Evolutionary conservation across 768 basidiomycete species (phyloP).

Genomic region (Pisolithus orientalis): DNA sequence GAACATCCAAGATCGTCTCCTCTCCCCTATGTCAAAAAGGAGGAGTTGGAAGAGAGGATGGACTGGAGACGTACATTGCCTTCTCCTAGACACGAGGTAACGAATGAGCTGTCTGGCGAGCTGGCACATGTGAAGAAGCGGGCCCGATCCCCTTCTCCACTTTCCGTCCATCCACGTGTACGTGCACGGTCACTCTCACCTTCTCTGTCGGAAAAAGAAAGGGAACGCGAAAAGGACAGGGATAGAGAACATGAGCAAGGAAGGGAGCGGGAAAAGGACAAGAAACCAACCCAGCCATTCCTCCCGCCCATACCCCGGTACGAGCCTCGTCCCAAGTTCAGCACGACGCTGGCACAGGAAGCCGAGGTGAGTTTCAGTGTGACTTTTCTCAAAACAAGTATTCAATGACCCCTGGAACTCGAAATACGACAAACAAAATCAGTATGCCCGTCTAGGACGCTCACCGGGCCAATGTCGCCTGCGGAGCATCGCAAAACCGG

Average conservation of each 20-base stretch:
- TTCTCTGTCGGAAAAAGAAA: neutral
- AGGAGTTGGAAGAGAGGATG: neutral
- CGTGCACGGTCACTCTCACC: neutral
- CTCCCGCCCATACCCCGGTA: conserved; percentile 29
- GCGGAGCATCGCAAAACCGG: conserved; percentile 33
- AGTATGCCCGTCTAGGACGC: conserved; percentile 32
- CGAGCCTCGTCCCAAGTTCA: conserved; percentile 23
- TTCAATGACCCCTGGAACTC: too few relatives aligned
- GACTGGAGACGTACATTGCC: neutral
- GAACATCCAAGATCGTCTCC: neutral
- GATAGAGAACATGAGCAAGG: neutral
- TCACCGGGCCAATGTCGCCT: conserved; percentile 34
- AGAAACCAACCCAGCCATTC: conserved; percentile 18
- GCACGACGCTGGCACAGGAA: conserved; percentile 14
- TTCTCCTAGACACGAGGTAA: conserved; percentile 1
- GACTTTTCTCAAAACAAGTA: neutral
- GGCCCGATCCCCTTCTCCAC: conserved; percentile 18
- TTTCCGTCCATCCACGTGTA: neutral
- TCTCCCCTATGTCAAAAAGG: neutral
- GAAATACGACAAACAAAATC: neutral
- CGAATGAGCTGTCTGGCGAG: conserved; percentile 6
- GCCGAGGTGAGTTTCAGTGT: conserved; percentile 16
- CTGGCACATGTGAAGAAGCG: conserved; percentile 13
- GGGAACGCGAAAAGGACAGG: neutral
- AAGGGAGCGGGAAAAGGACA: neutral